These are phyloP conservation scores for Pouteria glomerata DNA, from an alignment of 148 eudicot species.

Conservation along the genomic window DNA sequence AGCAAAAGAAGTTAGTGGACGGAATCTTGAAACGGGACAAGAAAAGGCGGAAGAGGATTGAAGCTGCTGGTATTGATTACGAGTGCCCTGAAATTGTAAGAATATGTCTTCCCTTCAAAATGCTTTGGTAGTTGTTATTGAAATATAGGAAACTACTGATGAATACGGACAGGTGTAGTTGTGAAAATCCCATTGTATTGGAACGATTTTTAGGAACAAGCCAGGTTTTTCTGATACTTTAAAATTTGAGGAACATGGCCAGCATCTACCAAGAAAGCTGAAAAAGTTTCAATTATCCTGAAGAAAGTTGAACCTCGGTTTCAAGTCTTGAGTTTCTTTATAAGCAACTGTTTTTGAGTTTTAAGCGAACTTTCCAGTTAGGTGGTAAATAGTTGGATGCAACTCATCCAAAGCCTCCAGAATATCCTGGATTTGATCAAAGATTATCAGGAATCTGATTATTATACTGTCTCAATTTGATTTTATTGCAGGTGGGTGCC, in stretches of 20 bases:
- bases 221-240: too few species aligned
- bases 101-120: not conserved
- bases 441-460: not conserved
- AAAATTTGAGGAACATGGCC: too few species aligned
- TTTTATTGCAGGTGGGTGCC: conserved; percentile 28
- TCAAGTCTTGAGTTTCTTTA: conserved; percentile 1
- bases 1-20: conserved; percentile 66
- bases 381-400: not conserved
- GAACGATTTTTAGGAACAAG: too few species aligned
- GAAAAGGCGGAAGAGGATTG: conserved; percentile 63
- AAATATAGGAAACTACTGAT: not conserved
- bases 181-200: too few species aligned
- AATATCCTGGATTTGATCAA: not conserved
- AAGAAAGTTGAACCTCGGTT: too few species aligned
- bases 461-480: not conserved
- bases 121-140: not conserved
- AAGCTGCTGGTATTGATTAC: conserved; percentile 87
- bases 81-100: conserved; percentile 88
- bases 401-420: too few species aligned
- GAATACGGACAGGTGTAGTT: too few species aligned
- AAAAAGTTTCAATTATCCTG: too few species aligned
- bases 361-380: not conserved
- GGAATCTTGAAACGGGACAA: conserved; percentile 62
- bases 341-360: not conserved
- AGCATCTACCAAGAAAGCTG: too few species aligned